Evolutionary conservation across 306 rosid genomes (phyloP).

Genomic region (Prunus salicina): DNA sequence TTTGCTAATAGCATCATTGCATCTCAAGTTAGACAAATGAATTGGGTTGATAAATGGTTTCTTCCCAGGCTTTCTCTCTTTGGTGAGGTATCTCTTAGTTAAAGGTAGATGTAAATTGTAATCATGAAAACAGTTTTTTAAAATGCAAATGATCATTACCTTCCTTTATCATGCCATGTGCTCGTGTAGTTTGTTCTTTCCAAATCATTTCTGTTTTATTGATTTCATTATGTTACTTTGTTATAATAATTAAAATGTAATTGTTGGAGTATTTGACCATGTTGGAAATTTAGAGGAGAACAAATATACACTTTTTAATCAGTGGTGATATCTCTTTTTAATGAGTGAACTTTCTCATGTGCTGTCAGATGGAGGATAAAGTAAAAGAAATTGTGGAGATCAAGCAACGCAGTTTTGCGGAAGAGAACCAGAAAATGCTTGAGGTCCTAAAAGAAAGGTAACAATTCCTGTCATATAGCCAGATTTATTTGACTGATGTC

Average conservation of each 20-base stretch:
- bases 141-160: background rate
- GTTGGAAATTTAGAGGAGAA: background rate
- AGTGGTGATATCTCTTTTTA: slow-evolving; percentile 12
- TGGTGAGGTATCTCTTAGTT: background rate
- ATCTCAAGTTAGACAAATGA: background rate
- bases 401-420: slow-evolving; percentile 94
- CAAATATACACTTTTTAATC: background rate
- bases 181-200: background rate
- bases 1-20: background rate
- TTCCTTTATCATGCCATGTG: background rate
- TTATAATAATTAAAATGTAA: background rate
- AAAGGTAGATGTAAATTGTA: no score
- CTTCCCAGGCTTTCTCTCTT: background rate
- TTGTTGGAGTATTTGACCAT: background rate
- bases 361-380: slow-evolving; percentile 89
- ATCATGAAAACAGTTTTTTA: background rate
- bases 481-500: background rate
- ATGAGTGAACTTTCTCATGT: slow-evolving; percentile 21
- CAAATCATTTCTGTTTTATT: no score
- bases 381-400: slow-evolving; percentile 95
- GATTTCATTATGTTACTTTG: background rate
- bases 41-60: background rate
- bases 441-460: slow-evolving; percentile 94
- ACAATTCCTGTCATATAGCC: background rate
- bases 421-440: slow-evolving; percentile 90